A percentile compares a stretch with the other conserved stretches of the same genome.
Evolutionary conservation across 495 filamentous ascomycete species (phyloP).

Genomic region (Copromyces sp.): DNA sequence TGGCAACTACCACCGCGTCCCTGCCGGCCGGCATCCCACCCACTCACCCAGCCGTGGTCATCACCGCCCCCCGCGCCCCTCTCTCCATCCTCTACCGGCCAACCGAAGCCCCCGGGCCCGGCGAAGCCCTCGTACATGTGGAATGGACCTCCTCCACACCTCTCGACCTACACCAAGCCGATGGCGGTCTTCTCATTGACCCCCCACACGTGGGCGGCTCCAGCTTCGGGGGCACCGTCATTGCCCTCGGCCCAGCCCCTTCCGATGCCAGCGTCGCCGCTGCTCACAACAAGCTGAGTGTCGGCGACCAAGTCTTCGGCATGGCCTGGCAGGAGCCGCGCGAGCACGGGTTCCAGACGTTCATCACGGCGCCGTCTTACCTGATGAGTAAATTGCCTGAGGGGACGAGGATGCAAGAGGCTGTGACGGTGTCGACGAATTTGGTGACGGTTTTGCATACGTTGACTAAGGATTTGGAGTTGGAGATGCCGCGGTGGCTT

Average conservation of each 20-base stretch:
- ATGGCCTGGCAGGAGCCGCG: slow-evolving; percentile 30
- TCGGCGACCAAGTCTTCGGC: slow-evolving; percentile 40
- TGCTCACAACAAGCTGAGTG: not conserved
- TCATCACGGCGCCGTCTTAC: slow-evolving; percentile 28
- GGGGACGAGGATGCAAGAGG: slow-evolving; percentile 29
- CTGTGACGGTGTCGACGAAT: slow-evolving; percentile 41
- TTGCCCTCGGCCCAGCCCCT: slow-evolving; percentile 27
- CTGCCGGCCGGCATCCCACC: slow-evolving; percentile 8
- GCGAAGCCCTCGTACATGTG: slow-evolving; percentile 31
- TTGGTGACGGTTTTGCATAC: slow-evolving; percentile 43
- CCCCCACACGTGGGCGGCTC: slow-evolving; percentile 30
- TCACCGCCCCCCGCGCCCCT: slow-evolving; percentile 22
- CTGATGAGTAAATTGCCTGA: slow-evolving; percentile 28
- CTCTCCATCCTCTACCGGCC: slow-evolving; percentile 26
- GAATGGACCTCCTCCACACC: slow-evolving; percentile 45
- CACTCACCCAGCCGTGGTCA: slow-evolving; percentile 34
- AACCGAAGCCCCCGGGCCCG: slow-evolving; percentile 26
- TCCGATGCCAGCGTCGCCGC: slow-evolving; percentile 14
- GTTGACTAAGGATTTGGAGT: slow-evolving; percentile 30
- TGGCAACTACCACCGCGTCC: slow-evolving; percentile 1
- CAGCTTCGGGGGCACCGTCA: slow-evolving; percentile 33
- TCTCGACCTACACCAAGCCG: slow-evolving; percentile 44
- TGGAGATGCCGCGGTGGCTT: slow-evolving; percentile 38
- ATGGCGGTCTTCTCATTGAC: slow-evolving; percentile 36
- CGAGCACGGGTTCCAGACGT: slow-evolving; percentile 38